phyloP scores from a whole-genome alignment of 306 rosid genomes.

The Prunus mira region DNA sequence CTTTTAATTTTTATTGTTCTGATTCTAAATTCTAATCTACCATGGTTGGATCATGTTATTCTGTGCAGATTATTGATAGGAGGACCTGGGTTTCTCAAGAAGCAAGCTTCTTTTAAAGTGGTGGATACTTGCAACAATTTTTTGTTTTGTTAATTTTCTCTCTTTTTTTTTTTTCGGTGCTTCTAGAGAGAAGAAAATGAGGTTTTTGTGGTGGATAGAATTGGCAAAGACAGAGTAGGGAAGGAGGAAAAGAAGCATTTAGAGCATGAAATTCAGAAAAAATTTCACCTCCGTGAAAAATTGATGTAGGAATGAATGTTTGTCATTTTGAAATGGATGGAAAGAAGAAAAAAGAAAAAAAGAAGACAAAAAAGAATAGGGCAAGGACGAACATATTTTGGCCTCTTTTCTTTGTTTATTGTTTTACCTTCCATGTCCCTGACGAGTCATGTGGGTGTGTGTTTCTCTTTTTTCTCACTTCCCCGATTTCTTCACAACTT shows the following conservation, averaged over 20 bases:
- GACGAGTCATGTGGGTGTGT: conserved; percentile 47
- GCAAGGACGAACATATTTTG: conserved; percentile 27
- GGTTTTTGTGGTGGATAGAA: conserved; percentile 35
- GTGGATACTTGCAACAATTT: conserved; percentile 39
- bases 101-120: conserved; percentile 35
- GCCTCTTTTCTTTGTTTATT: conserved; percentile 4
- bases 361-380: neutral
- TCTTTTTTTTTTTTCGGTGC: neutral
- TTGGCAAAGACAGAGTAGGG: neutral
- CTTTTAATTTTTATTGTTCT: neutral
- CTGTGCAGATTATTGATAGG: conserved; percentile 70
- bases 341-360: neutral
- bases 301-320: conserved; percentile 38
- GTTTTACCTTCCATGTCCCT: neutral
- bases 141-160: conserved; percentile 13
- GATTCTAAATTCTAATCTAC: conserved; percentile 19
- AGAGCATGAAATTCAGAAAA: conserved; percentile 37
- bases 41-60: conserved; percentile 26
- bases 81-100: conserved; percentile 33
- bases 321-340: conserved; percentile 34
- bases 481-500: conserved; percentile 41
- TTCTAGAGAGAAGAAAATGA: conserved; percentile 26
- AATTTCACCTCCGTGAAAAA: conserved; percentile 30
- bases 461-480: conserved; percentile 35
- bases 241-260: conserved; percentile 27